Conservation (phyloP, 768 basidiomycete species). For the Boletus fagicola region DNA sequence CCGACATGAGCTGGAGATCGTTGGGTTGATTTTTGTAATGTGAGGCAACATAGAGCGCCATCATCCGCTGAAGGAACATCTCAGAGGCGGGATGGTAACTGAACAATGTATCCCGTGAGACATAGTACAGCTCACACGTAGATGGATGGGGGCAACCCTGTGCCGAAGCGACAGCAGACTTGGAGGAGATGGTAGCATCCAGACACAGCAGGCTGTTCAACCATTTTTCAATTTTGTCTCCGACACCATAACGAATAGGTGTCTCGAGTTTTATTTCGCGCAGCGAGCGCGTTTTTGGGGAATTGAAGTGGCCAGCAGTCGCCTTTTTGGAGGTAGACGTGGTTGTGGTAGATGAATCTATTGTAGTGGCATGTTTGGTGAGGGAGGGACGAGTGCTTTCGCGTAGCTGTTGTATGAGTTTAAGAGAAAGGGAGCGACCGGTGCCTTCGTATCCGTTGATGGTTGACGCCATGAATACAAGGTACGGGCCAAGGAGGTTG, state of each 20-base stretch:
- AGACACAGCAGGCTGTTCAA: constrained; percentile 87
- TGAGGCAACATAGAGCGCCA: constrained; percentile 94
- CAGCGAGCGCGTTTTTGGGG: constrained; percentile 66
- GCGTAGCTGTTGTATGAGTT: constrained; percentile 94
- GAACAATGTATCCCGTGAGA: constrained; percentile 94
- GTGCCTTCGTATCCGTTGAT: constrained; percentile 99
- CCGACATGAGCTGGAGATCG: constrained; percentile 94
- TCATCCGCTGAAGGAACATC: constrained; percentile 95
- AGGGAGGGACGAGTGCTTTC: constrained; percentile 84
- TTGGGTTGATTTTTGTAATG: constrained; percentile 99
- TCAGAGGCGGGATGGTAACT: constrained; percentile 98
- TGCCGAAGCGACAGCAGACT: constrained; percentile 35
- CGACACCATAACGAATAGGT: constrained; percentile 87
- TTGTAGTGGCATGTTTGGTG: constrained; percentile 52
- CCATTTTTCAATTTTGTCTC: constrained; percentile 94
- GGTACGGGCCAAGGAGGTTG: constrained; percentile 92
- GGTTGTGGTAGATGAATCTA: constrained; percentile 37
- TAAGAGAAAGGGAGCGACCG: constrained; percentile 96
- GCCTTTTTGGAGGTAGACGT: constrained; percentile 53
- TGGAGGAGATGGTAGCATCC: constrained; percentile 69
- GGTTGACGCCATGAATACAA: constrained; percentile 98
- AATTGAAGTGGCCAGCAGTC: constrained; percentile 45
- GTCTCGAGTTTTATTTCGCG: constrained; percentile 94
- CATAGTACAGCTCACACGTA: constrained; percentile 92
- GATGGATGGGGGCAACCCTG: constrained; percentile 95